Evolutionary conservation across 2,329 filamentous ascomycete genomes (phyloP).

Genomic region (Pseudogymnoascus sp.): DNA sequence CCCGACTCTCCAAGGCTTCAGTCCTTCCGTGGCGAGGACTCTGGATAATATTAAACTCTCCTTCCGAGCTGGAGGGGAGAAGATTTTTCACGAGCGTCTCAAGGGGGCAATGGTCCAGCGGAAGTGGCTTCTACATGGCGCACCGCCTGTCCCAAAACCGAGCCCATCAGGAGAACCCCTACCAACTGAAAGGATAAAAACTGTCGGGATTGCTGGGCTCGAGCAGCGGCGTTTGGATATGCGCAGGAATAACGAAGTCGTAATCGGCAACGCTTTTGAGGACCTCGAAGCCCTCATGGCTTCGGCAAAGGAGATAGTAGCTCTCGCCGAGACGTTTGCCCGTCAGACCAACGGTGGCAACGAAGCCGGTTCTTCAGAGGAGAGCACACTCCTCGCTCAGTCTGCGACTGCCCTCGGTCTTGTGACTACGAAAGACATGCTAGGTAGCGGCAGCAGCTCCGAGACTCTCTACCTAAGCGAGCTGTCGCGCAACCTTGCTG

Average conservation of each 20-base stretch:
- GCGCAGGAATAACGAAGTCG: constrained; percentile 83
- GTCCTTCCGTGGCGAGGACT: constrained; percentile 42
- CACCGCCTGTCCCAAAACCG: constrained; percentile 73
- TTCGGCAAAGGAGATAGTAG: constrained; percentile 91
- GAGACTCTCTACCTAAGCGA: constrained; percentile 87
- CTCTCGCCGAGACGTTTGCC: constrained; percentile 81
- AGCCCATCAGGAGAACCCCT: constrained; percentile 25
- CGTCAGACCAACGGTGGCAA: constrained; percentile 51
- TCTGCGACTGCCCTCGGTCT: constrained; percentile 78
- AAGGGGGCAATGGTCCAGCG: constrained; percentile 84
- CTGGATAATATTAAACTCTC: constrained; percentile 81
- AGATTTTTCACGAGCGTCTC: constrained; percentile 80
- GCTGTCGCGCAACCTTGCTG: constrained; percentile 73
- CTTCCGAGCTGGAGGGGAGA: constrained; percentile 81
- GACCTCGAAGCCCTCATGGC: constrained; percentile 96
- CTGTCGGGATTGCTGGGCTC: constrained; percentile 83
- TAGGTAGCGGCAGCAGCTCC: constrained; percentile 63
- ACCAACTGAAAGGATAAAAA: constrained; percentile 40
- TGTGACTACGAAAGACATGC: constrained; percentile 91
- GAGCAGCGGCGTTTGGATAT: constrained; percentile 78
- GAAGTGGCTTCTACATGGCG: constrained; percentile 89
- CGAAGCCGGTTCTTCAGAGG: constrained; percentile 57
- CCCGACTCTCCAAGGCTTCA: constrained; percentile 44
- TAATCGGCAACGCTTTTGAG: constrained; percentile 91
- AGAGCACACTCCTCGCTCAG: constrained; percentile 68